These are phyloP conservation scores for Citrullus mucosospermus DNA, from an alignment of 306 rosid species.

Conservation along the genomic window DNA sequence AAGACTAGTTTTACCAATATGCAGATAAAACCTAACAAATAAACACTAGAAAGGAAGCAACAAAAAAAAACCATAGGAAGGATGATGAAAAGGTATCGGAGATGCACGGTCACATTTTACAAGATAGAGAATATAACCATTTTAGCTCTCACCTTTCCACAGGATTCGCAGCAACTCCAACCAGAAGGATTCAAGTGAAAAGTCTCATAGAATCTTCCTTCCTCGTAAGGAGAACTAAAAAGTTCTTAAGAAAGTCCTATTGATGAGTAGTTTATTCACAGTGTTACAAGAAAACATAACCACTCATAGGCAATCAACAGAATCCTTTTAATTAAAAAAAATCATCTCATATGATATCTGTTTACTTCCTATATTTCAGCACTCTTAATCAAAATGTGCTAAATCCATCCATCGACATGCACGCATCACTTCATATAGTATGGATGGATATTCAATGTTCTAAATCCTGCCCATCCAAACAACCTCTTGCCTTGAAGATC, in stretches of 20 bases:
- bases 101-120: not conserved
- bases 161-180: constrained; percentile 93
- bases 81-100: not conserved
- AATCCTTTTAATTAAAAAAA: not conserved
- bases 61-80: not conserved
- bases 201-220: constrained; percentile 88
- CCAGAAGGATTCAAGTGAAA: constrained; percentile 74
- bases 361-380: not conserved
- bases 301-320: not conserved
- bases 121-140: constrained; percentile 7
- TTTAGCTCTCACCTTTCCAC: constrained; percentile 60
- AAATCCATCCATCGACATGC: constrained; percentile 2
- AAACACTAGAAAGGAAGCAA: not conserved
- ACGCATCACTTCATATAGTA: not conserved
- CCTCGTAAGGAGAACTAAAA: constrained; percentile 57
- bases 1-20: not conserved
- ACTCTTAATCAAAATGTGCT: not conserved
- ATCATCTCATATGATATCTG: not conserved
- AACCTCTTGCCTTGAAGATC: not conserved
- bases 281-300: no score
- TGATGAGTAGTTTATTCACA: not conserved
- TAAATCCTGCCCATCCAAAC: not conserved
- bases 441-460: not conserved
- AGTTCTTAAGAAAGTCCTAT: not conserved
- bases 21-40: not conserved